Percentiles rank a stretch among this genome's conserved stretches.
Evolutionary conservation across 1,139 yeast species (phyloP).

Genomic region (Ashbya aceris): DNA sequence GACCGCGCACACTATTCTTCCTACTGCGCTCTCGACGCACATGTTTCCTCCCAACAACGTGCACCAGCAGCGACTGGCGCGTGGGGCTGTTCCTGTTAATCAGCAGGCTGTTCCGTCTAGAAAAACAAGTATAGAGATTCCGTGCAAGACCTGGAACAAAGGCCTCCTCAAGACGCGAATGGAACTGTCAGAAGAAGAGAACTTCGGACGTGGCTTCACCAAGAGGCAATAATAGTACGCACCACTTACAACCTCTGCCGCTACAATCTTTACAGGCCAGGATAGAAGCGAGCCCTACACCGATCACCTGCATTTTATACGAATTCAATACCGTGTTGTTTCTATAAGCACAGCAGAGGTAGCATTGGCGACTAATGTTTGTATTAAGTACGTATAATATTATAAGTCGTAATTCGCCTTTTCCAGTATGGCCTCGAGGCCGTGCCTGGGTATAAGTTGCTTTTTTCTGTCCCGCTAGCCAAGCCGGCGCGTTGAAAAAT

Average conservation of each 20-base stretch:
- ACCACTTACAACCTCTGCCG: no score
- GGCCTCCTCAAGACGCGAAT: conserved; percentile 25
- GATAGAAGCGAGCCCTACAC: neutral
- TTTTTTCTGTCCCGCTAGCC: no score
- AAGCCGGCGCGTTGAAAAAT: no score
- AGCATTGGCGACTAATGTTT: no score
- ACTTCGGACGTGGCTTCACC: conserved; percentile 3
- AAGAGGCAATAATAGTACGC: no score
- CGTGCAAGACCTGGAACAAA: conserved; percentile 22
- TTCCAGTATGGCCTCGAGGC: no score
- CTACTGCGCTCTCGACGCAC: conserved; percentile 46
- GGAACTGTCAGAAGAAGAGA: conserved; percentile 29
- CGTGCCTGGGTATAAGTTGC: no score
- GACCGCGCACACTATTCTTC: conserved; percentile 42
- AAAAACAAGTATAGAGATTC: conserved; percentile 28
- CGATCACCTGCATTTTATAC: conserved; percentile 2
- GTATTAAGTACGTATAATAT: no score
- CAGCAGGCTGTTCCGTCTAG: conserved; percentile 7
- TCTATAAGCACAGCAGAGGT: no score
- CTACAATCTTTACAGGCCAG: no score
- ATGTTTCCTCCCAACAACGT: conserved; percentile 42
- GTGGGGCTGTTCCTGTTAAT: neutral
- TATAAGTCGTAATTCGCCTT: no score
- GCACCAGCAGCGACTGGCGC: conserved; percentile 22
- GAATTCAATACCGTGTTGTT: no score